Base-by-base conservation (phyloP, 106 monocot species). In the Dioscorea dumetorum region DNA sequence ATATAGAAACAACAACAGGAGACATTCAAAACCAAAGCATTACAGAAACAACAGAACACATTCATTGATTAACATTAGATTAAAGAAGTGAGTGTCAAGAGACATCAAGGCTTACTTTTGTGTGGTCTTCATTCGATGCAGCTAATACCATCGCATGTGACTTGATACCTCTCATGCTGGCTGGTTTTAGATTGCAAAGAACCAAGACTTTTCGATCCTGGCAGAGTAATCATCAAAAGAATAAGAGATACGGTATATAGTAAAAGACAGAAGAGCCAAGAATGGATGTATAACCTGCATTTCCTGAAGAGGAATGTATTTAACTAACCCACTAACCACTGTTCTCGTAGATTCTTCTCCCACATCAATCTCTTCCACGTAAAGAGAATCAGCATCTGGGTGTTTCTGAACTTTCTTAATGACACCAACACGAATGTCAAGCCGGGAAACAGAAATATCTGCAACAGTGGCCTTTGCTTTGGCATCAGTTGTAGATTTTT, bases 71-170 rank as follows among this genome's bases (percentile, higher is more conserved):
- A 41, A 41, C 41, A 41, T 41, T 10, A 41, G 41, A 41, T 0
- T 6, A 41, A 5, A 41, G 41, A 41, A 6, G 41, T 41, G 6
- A 41, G 2, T 41, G n/a, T 41, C 0, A 41, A 8, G 41, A 2
- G 18, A 34, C 34, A 53, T 18, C 16, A 35, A 19, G 34, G 2
- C 78, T 78, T 88, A 97, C 97, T 73, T 87, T 97, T 22, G 72
- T 82, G 61, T 87, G 79, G 21, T 90, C 90, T 51, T 80, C 84
- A 63, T 81, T 89, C 22, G 86, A 86, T 74, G 97, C 91, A 78
- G 88, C 88, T 69, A 97, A 78, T 52, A 97, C 89, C 97, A 97
- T 97, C 16, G 97, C 97, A 35, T 97, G 88, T 74, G 97, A 97
- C 72, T 97, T 97, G 22, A 97, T 89, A 28, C 97, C 91, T 18